Evolutionary conservation across 371 early-diverging fungal genomes (phyloP).

Genomic region (Basidiobolus meristosporus): DNA sequence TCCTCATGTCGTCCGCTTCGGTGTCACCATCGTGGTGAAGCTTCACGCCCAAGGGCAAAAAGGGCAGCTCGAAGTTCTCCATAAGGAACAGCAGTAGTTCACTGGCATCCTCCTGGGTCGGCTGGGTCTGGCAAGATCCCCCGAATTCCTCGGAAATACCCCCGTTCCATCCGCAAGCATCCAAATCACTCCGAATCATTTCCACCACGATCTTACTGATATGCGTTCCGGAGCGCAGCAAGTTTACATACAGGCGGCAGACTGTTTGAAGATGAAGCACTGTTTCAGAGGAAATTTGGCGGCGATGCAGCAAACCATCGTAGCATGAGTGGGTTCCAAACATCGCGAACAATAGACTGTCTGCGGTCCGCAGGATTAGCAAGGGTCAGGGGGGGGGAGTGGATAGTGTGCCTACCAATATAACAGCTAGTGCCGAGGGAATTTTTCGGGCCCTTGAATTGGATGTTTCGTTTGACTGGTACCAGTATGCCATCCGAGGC

Average conservation of each 20-base stretch:
- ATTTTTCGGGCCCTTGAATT: no score
- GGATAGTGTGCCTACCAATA: constrained; percentile 20
- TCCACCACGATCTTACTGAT: constrained; percentile 18
- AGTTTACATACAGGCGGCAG: constrained; percentile 29
- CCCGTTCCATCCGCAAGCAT: constrained; percentile 24
- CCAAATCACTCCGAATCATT: constrained; percentile 18
- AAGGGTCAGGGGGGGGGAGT: neutral
- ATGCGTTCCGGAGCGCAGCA: constrained; percentile 19
- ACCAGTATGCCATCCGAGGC: no score
- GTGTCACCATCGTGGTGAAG: constrained; percentile 27
- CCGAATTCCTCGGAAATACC: no score
- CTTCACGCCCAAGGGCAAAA: constrained; percentile 27
- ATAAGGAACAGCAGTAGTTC: constrained; percentile 33
- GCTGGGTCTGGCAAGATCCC: no score
- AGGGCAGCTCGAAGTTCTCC: constrained; percentile 25
- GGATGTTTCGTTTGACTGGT: no score
- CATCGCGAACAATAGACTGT: constrained; percentile 32
- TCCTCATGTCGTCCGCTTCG: constrained; percentile 25
- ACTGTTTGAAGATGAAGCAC: constrained; percentile 17
- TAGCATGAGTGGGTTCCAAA: constrained; percentile 23
- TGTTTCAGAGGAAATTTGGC: neutral
- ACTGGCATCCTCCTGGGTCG: constrained; percentile 31
- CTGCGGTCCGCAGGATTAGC: constrained; percentile 4
- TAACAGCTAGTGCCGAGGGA: constrained; percentile 32
- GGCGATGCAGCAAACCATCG: constrained; percentile 15